Conservation (phyloP, 257 asterid species). For the Osmanthus fragrans region DNA sequence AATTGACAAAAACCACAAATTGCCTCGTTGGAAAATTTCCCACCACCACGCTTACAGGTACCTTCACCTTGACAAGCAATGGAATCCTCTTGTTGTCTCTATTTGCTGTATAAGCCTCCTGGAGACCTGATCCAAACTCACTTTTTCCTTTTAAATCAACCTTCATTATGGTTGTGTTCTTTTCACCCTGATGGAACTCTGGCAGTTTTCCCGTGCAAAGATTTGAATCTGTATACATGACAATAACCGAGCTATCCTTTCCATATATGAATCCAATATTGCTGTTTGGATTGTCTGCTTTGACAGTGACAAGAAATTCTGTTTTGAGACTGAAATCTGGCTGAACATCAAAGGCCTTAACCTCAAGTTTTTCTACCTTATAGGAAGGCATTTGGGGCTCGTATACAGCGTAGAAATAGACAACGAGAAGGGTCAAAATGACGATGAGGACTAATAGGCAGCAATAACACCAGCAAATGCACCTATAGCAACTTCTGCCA, state of each 20-base stretch:
- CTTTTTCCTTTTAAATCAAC: slow-evolving; percentile 45
- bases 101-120: slow-evolving; percentile 29
- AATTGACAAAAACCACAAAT: slow-evolving; percentile 29
- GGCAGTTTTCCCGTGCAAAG: slow-evolving; percentile 56
- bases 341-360: slow-evolving; percentile 36
- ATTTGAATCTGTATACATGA: slow-evolving; percentile 27
- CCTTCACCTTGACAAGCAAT: slow-evolving; percentile 39
- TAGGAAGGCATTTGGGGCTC: slow-evolving; percentile 47
- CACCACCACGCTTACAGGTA: slow-evolving; percentile 36
- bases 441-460: slow-evolving; percentile 35
- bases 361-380: slow-evolving; percentile 30
- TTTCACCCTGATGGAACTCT: slow-evolving; percentile 38
- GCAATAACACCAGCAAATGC: slow-evolving; percentile 56
- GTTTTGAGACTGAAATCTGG: slow-evolving; percentile 46
- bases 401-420: slow-evolving; percentile 25
- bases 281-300: slow-evolving; percentile 51
- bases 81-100: slow-evolving; percentile 36
- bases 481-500: slow-evolving; percentile 23
- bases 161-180: slow-evolving; percentile 35
- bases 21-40: neutral
- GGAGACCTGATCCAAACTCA: slow-evolving; percentile 35
- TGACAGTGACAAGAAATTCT: slow-evolving; percentile 28
- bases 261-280: slow-evolving; percentile 45
- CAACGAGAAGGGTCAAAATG: neutral
- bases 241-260: slow-evolving; percentile 20